Percentiles rank a stretch among this genome's conserved stretches.
Evolutionary conservation across 106 monocot genomes (phyloP).

Genomic region (Platanthera guangdongensis): DNA sequence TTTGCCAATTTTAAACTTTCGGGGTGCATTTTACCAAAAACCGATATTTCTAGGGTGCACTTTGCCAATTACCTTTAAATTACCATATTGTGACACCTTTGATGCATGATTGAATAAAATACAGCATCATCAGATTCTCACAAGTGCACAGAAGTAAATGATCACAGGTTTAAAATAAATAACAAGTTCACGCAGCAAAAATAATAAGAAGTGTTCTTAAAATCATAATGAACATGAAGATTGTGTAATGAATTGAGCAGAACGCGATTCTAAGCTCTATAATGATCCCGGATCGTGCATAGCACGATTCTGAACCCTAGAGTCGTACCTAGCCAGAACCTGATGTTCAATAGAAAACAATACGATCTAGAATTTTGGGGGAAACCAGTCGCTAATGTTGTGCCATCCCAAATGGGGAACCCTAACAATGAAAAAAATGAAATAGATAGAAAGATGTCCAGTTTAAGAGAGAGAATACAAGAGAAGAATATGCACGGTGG

Average conservation of each 20-base stretch:
- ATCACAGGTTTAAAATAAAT: too few relatives aligned
- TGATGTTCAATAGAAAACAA: not conserved
- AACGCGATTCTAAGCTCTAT: not conserved
- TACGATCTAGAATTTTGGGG: not conserved
- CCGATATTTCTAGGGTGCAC: too few relatives aligned
- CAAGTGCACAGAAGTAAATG: too few relatives aligned
- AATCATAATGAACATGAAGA: not conserved
- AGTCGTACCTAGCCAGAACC: not conserved
- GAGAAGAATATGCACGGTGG: not conserved
- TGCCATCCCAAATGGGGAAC: not conserved
- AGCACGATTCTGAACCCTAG: not conserved
- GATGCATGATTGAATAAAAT: too few relatives aligned
- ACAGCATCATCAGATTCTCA: too few relatives aligned
- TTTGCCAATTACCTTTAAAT: too few relatives aligned
- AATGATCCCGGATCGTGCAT: not conserved
- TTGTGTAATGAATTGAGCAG: too few relatives aligned
- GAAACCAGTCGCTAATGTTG: not conserved
- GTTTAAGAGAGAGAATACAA: not conserved
- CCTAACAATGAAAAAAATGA: not conserved
- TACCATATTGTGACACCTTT: too few relatives aligned
- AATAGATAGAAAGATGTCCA: not conserved
- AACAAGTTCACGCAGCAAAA: too few relatives aligned
- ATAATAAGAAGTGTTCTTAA: not conserved
- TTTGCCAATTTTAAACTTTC: too few relatives aligned
- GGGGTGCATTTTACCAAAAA: too few relatives aligned